Percentiles rank a stretch among this genome's conserved stretches.
Evolutionary conservation across 2,329 filamentous ascomycete genomes (phyloP).

Genomic region (Calcarisporium arbuscula): DNA sequence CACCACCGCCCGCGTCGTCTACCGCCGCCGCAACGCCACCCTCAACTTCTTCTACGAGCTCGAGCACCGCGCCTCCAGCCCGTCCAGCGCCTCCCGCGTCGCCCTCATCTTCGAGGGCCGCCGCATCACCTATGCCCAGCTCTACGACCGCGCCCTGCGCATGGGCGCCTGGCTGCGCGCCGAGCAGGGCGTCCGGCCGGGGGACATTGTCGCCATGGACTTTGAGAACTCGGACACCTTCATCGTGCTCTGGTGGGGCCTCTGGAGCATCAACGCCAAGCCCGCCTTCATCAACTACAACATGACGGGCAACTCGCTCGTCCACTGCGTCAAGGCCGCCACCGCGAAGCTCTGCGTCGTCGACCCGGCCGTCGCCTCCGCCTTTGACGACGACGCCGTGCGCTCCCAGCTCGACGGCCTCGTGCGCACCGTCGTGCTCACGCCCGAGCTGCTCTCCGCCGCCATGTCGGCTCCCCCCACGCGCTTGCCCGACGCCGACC

Average conservation of each 20-base stretch:
- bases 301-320: slow-evolving; percentile 60
- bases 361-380: slow-evolving; percentile 52
- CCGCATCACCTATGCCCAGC: slow-evolving; percentile 67
- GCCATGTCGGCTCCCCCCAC: slow-evolving; percentile 44
- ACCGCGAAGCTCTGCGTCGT: slow-evolving; percentile 62
- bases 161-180: slow-evolving; percentile 72
- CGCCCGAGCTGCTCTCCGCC: slow-evolving; percentile 48
- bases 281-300: slow-evolving; percentile 90
- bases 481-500: slow-evolving; percentile 52
- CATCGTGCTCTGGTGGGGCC: slow-evolving; percentile 65
- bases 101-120: slow-evolving; percentile 65
- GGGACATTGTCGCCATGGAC: slow-evolving; percentile 74
- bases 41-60: slow-evolving; percentile 70
- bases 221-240: slow-evolving; percentile 78
- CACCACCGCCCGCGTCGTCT: slow-evolving; percentile 33
- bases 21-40: slow-evolving; percentile 50
- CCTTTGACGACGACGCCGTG: slow-evolving; percentile 51
- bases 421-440: slow-evolving; percentile 57
- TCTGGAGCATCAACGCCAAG: slow-evolving; percentile 78
- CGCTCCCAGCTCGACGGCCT: slow-evolving; percentile 38
- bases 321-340: slow-evolving; percentile 67
- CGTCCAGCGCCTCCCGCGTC: slow-evolving; percentile 43
- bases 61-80: slow-evolving; percentile 55
- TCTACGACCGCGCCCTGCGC: slow-evolving; percentile 63
- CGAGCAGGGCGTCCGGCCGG: slow-evolving; percentile 55